phyloP scores from a whole-genome alignment of 345 rosid species.

The Hevea brasiliensis region DNA sequence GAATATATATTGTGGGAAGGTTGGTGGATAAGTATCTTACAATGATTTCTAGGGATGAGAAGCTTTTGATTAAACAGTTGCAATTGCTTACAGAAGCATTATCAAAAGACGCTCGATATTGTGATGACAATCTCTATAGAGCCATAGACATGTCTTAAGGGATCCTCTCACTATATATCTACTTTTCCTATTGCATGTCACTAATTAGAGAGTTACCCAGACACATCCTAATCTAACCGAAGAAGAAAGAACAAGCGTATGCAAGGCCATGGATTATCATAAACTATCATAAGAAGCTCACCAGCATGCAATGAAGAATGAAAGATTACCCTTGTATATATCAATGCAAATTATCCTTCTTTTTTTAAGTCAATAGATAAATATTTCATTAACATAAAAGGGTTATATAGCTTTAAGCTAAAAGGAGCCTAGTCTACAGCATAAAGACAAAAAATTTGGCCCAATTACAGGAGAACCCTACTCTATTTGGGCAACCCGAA shows the following conservation, averaged over 20 bases:
- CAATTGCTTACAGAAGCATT: constrained; percentile 38
- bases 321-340: constrained; percentile 37
- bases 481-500: too few relatives aligned
- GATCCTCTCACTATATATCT: too few relatives aligned
- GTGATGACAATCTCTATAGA: constrained; percentile 46
- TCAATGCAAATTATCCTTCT: too few relatives aligned
- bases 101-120: constrained; percentile 39
- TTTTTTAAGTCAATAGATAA: too few relatives aligned
- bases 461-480: too few relatives aligned
- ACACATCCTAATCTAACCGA: constrained; percentile 47
- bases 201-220: constrained; percentile 23
- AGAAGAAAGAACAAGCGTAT: constrained; percentile 44
- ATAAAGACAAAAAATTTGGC: too few relatives aligned
- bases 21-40: constrained; percentile 50
- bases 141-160: constrained; percentile 60
- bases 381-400: too few relatives aligned
- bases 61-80: constrained; percentile 37
- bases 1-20: constrained; percentile 38
- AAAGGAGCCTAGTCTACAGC: too few relatives aligned
- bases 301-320: constrained; percentile 44
- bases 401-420: too few relatives aligned
- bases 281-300: constrained; percentile 51
- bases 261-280: constrained; percentile 46
- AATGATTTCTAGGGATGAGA: constrained; percentile 43
- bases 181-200: background rate